phyloP scores from a whole-genome alignment of 768 basidiomycete genomes.

The Tubosaeta brunneosetosa region DNA sequence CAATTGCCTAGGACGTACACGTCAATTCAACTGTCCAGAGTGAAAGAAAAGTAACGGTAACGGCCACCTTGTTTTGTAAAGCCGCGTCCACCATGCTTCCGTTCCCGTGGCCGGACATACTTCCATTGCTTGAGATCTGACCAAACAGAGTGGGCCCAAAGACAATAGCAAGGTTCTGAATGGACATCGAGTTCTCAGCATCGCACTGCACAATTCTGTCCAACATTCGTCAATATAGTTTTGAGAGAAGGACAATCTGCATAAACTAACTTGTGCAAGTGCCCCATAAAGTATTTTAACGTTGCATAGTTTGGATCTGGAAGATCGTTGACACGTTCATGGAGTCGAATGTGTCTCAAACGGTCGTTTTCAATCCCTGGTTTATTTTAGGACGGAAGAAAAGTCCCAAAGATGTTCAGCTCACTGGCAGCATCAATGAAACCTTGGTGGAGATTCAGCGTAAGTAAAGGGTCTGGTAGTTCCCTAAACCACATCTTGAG shows the following conservation, averaged over 20 bases:
- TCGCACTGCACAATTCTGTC: conserved; percentile 71
- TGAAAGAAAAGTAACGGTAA: neutral
- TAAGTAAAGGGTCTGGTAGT: conserved; percentile 90
- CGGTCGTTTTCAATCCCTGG: conserved; percentile 91
- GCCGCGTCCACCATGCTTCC: conserved; percentile 65
- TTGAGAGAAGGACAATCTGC: neutral
- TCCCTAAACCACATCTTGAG: conserved; percentile 97
- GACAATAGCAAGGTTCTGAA: conserved; percentile 90
- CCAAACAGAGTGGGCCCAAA: conserved; percentile 98
- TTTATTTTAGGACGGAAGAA: neutral
- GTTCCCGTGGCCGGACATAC: conserved; percentile 42
- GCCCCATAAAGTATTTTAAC: conserved; percentile 91
- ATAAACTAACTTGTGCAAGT: conserved; percentile 71
- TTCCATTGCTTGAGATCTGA: conserved; percentile 45
- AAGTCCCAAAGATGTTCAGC: conserved; percentile 27
- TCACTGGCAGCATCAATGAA: conserved; percentile 95
- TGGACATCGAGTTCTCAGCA: conserved; percentile 83
- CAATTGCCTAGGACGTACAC: conserved; percentile 62
- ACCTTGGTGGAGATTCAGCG: conserved; percentile 75
- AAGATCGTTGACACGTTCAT: conserved; percentile 95
- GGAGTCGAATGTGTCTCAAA: conserved; percentile 89
- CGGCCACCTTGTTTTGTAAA: conserved; percentile 63
- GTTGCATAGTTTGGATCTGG: conserved; percentile 99
- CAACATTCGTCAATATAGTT: conserved; percentile 7
- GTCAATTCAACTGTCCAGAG: conserved; percentile 5